These are phyloP conservation scores for Coemansia sp. DNA, from an alignment of 192 early-diverging fungal genomes.

Conservation along the genomic window DNA sequence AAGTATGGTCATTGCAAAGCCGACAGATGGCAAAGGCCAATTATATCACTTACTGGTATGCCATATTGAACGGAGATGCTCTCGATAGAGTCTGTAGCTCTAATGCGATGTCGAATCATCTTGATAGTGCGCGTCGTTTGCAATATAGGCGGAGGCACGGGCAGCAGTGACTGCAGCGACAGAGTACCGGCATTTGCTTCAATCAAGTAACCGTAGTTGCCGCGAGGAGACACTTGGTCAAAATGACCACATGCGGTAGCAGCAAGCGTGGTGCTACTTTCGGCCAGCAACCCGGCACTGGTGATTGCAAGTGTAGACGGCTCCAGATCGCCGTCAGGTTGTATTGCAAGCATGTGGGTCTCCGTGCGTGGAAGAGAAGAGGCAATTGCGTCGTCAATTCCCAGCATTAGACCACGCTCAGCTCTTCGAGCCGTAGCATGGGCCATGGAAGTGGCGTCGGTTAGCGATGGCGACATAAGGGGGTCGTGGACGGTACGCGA, in stretches of 20 bases:
- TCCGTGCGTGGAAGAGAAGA: constrained; percentile 34
- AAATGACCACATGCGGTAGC: neutral
- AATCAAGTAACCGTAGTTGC: neutral
- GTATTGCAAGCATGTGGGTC: constrained; percentile 28
- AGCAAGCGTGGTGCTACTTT: neutral
- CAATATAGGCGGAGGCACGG: neutral
- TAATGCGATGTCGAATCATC: constrained; percentile 33
- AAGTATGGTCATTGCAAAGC: too few relatives aligned
- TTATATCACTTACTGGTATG: constrained; percentile 19
- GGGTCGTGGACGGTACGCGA: constrained; percentile 28
- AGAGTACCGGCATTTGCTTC: neutral
- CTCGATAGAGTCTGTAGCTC: constrained; percentile 21
- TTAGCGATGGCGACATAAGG: constrained; percentile 26
- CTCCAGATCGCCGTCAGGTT: constrained; percentile 19
- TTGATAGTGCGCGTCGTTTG: constrained; percentile 24
- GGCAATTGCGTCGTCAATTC: constrained; percentile 37
- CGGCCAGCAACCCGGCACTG: neutral
- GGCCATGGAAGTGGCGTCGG: constrained; percentile 7
- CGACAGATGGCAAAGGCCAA: too few relatives aligned
- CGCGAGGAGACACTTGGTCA: neutral
- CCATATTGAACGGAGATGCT: constrained; percentile 40
- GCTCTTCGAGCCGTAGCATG: constrained; percentile 9
- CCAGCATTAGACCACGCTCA: constrained; percentile 16
- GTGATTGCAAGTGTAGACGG: neutral
- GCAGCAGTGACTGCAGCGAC: neutral